Evolutionary conservation across 2,329 filamentous ascomycete species (phyloP), one percentile per base, ranked within the genome.

Genomic region (Fusarium sp.): DNA sequence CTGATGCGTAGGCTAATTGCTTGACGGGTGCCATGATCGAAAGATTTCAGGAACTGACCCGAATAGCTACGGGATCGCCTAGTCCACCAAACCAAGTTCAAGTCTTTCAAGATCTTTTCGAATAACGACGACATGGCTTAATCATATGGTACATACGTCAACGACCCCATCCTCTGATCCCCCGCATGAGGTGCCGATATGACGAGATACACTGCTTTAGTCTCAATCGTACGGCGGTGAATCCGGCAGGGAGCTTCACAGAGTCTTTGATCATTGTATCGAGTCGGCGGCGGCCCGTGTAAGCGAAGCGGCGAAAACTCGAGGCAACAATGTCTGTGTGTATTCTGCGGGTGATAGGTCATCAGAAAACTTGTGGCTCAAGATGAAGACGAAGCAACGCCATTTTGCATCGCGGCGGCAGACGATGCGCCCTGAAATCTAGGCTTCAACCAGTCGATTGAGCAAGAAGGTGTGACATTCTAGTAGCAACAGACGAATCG

Each of bases 51-150:
- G 70, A 72, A 74, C 69, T 55, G 41, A 59, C 39, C 62, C 59
- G 69, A 68, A 34, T 62, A 70, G 61, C 69, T 75, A 71, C 65
- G 63, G 71, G 73, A 70, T 73, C 61, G 52, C 62, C 51, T 72
- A 61, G 65, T 37, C 18, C 34, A 37, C 34, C 41, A 42, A 52
- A 59, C 61, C 58, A 71, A 70, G 56, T 50, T 49, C 58, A 75
- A 65, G 54, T 65, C 69, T 63, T 45, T 65, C 34, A 57, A 58
- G 39, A 51, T 69, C 44, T 54, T 42, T 63, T 48, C 59, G 23
- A 48, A 63, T 49, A 50, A 48, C 56, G 51, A 62, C 55, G 50
- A 65, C 62, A 58, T 63, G 57, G 62, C 51, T 58, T 49, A 21
- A 56, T 34, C 58, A 65, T 57, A 71, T 71, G 58, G 46, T 53